phyloP scores from a whole-genome alignment of 1,284 basidiomycete genomes.

The Mrakiaceae sp. region DNA sequence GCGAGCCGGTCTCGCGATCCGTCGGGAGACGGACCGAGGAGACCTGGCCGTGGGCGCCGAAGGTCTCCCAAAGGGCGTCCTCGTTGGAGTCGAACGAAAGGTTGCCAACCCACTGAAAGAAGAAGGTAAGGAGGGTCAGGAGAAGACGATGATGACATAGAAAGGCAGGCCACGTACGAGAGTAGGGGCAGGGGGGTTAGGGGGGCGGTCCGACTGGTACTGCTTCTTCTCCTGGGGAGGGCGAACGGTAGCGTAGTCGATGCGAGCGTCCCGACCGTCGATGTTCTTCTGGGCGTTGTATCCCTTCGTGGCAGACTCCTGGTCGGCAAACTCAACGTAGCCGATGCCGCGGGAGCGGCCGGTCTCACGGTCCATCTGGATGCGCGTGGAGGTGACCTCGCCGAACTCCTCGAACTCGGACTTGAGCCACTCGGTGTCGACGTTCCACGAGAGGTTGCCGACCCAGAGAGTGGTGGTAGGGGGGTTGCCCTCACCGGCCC shows the following conservation, averaged over 20 bases:
- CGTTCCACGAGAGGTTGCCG: conserved; percentile 89
- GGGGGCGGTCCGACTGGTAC: conserved; percentile 22
- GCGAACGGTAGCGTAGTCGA: conserved; percentile 65
- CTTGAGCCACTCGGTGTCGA: conserved; percentile 92
- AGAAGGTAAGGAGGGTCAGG: not conserved
- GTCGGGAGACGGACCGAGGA: conserved; percentile 85
- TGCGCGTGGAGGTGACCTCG: conserved; percentile 72
- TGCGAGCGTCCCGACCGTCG: conserved; percentile 78
- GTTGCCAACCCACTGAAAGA: conserved; percentile 55
- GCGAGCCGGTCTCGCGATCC: conserved; percentile 77
- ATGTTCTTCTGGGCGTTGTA: conserved; percentile 69
- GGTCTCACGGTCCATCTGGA: conserved; percentile 81
- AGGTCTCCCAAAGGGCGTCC: conserved; percentile 82
- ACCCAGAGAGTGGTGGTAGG: conserved; percentile 71
- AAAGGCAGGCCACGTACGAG: conserved; percentile 44
- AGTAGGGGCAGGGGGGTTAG: conserved; percentile 55
- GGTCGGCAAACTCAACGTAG: conserved; percentile 72
- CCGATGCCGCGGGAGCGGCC: conserved; percentile 86
- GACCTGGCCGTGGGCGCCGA: conserved; percentile 79
- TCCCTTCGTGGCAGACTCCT: conserved; percentile 61
- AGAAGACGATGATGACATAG: not conserved
- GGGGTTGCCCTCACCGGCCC: conserved; percentile 36
- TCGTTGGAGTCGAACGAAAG: conserved; percentile 70
- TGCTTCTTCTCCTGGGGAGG: conserved; percentile 44
- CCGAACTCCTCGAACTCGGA: conserved; percentile 84